These are phyloP conservation scores for Aspergillus glaucus DNA, from an alignment of 2,329 filamentous ascomycete genomes.

Conservation along the genomic window DNA sequence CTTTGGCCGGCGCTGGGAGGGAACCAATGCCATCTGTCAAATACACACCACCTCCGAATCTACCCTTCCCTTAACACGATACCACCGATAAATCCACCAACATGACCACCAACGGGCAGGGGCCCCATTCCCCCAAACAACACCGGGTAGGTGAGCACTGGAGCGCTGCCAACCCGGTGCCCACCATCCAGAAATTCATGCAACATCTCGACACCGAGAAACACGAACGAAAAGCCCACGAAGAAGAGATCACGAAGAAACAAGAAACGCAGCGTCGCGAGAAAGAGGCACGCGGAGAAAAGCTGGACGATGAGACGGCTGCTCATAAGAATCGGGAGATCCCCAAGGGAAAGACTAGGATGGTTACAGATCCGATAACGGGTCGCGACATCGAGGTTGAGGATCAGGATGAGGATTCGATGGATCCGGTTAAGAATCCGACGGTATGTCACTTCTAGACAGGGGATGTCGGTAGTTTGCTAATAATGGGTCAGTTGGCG, in stretches of 20 bases:
- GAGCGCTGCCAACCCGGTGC: conserved; percentile 75
- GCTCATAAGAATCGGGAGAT: conserved; percentile 45
- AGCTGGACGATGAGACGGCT: conserved; percentile 40
- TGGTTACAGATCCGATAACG: conserved; percentile 81
- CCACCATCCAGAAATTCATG: conserved; percentile 80
- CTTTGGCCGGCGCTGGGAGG: too few species aligned
- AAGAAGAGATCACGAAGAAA: conserved; percentile 44
- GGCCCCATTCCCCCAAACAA: conserved; percentile 19
- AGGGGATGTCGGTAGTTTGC: not conserved
- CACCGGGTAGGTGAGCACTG: conserved; percentile 62
- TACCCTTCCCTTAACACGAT: too few species aligned
- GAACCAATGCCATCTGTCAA: too few species aligned
- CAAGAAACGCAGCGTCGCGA: conserved; percentile 57
- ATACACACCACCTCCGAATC: too few species aligned
- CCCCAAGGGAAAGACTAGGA: conserved; percentile 45
- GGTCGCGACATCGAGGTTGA: conserved; percentile 81
- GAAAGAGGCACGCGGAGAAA: conserved; percentile 24
- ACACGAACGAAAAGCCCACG: conserved; percentile 50
- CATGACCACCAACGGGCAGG: conserved; percentile 1
- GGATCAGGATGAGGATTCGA: conserved; percentile 65
- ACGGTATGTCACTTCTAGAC: conserved; percentile 43
- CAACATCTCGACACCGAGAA: conserved; percentile 74
- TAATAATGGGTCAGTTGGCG: conserved; percentile 51
- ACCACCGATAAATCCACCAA: too few species aligned
- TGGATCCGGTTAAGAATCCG: conserved; percentile 66